A percentile compares a stretch with the other conserved stretches of the same genome.
These are phyloP conservation scores for Calonectria multiphialidica DNA, from an alignment of 2,329 filamentous ascomycete species.

Conservation along the genomic window DNA sequence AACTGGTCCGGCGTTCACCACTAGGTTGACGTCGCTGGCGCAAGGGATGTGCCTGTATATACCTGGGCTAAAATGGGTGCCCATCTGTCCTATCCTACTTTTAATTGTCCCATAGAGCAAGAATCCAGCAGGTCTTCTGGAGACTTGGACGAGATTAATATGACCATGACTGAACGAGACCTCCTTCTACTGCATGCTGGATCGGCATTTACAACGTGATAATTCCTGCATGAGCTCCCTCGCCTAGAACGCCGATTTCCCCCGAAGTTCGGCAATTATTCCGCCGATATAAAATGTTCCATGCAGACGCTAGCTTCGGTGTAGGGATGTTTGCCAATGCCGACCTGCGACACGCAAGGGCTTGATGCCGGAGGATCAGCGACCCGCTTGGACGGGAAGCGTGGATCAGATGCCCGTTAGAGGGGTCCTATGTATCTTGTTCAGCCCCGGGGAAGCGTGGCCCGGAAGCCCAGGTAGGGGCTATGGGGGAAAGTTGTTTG, in stretches of 20 bases:
- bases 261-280: background rate
- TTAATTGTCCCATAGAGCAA: background rate
- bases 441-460: constrained; percentile 6
- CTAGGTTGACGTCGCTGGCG: background rate
- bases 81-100: background rate
- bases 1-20: constrained; percentile 38
- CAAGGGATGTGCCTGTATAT: constrained; percentile 21
- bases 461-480: background rate
- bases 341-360: constrained; percentile 17
- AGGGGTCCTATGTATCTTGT: constrained; percentile 5
- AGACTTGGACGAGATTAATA: background rate
- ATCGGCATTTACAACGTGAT: background rate
- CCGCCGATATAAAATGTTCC: background rate
- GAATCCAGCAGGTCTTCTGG: background rate
- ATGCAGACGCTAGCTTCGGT: background rate
- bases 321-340: constrained; percentile 10
- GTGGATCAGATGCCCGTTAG: constrained; percentile 11
- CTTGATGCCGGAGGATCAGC: constrained; percentile 2
- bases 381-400: constrained; percentile 19
- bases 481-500: background rate
- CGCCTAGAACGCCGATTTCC: background rate
- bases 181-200: background rate
- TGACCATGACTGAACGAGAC: background rate
- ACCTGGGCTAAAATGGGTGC: background rate
- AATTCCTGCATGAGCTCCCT: background rate